phyloP scores from a whole-genome alignment of 2,329 filamentous ascomycete species.

The Beauveria sp. region DNA sequence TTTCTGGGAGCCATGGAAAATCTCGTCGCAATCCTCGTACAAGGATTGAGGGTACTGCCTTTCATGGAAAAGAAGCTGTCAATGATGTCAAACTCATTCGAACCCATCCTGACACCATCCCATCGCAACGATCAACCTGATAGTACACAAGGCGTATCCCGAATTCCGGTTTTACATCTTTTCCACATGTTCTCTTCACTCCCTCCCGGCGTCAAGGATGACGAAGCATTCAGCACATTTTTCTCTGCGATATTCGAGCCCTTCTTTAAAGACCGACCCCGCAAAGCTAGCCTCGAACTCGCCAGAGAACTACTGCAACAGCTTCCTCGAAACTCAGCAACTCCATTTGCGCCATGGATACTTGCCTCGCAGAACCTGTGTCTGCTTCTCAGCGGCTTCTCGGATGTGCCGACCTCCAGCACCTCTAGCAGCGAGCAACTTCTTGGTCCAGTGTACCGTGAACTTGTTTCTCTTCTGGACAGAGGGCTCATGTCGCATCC shows the following conservation, averaged over 20 bases:
- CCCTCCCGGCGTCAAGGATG: slow-evolving; percentile 39
- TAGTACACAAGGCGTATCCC: slow-evolving; percentile 42
- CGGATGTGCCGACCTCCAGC: slow-evolving; percentile 16
- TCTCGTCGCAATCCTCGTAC: slow-evolving; percentile 41
- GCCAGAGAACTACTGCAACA: slow-evolving; percentile 44
- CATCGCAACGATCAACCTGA: slow-evolving; percentile 47
- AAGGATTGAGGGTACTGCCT: slow-evolving; percentile 48
- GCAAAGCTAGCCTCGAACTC: slow-evolving; percentile 37
- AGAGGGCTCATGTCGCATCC: slow-evolving; percentile 46
- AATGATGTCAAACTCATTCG: slow-evolving; percentile 48
- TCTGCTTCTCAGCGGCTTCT: slow-evolving; percentile 31
- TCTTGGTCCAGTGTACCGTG: slow-evolving; percentile 61
- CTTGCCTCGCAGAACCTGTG: slow-evolving; percentile 41
- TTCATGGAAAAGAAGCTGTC: slow-evolving; percentile 56
- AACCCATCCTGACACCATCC: slow-evolving; percentile 59
- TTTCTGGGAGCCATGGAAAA: slow-evolving; percentile 48
- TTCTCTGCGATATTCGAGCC: slow-evolving; percentile 47
- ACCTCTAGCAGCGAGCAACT: slow-evolving; percentile 31
- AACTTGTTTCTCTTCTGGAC: slow-evolving; percentile 60
- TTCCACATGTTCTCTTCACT: slow-evolving; percentile 51
- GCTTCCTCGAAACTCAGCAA: slow-evolving; percentile 36
- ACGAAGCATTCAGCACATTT: slow-evolving; percentile 37
- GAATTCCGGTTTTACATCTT: slow-evolving; percentile 58
- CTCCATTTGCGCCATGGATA: slow-evolving; percentile 44
- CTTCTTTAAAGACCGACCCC: slow-evolving; percentile 46